A percentile compares a stretch with the other conserved stretches of the same genome.
Evolutionary conservation across 2,329 filamentous ascomycete genomes (phyloP).

Genomic region (Conoideocrella luteorostrata): DNA sequence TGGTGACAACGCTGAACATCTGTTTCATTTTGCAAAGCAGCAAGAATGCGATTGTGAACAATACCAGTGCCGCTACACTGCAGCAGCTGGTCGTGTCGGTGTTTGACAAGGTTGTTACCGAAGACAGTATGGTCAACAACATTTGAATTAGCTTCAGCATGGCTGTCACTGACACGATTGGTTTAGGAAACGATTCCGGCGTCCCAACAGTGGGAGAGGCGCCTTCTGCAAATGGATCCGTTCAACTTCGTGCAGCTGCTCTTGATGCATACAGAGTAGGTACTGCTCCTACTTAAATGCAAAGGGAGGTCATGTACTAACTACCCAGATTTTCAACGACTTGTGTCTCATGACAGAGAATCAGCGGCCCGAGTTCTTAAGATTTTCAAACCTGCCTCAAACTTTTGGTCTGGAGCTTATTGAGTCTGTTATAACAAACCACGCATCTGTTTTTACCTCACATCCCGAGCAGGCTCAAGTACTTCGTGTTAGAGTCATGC

Average conservation of each 20-base stretch:
- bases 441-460: constrained; percentile 69
- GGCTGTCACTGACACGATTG: background rate
- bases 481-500: constrained; percentile 71
- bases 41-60: constrained; percentile 90
- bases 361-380: constrained; percentile 74
- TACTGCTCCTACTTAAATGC: background rate
- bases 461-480: constrained; percentile 79
- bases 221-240: constrained; percentile 54
- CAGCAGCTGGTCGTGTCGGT: constrained; percentile 89
- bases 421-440: constrained; percentile 81
- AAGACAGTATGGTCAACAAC: constrained; percentile 60
- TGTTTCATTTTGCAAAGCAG: constrained; percentile 86
- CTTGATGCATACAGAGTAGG: constrained; percentile 74
- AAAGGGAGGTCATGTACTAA: constrained; percentile 9
- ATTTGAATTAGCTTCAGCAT: background rate
- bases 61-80: constrained; percentile 91
- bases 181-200: constrained; percentile 38
- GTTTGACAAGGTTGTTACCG: constrained; percentile 81
- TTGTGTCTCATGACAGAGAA: constrained; percentile 83
- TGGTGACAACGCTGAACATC: constrained; percentile 79
- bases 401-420: constrained; percentile 87
- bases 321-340: constrained; percentile 71
- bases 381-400: constrained; percentile 69
- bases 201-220: constrained; percentile 60
- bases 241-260: constrained; percentile 67